phyloP scores from a whole-genome alignment of 345 rosid genomes.

The Camelina laxa region DNA sequence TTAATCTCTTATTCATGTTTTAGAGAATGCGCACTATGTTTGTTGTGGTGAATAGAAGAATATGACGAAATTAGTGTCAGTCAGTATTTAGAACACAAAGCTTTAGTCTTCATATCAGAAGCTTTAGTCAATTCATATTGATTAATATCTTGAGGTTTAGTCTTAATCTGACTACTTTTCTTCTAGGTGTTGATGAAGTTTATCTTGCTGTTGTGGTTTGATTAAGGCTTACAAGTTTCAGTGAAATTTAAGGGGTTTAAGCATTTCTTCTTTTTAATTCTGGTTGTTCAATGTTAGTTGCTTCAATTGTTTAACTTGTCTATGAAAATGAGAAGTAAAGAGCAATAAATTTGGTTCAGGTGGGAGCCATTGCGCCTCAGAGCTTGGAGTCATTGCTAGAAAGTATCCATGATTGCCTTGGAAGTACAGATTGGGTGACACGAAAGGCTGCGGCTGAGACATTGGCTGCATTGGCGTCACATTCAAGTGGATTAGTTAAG shows the following conservation, averaged over 20 bases:
- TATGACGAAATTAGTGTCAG: conserved; percentile 5
- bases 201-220: neutral
- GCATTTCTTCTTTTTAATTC: neutral
- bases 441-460: conserved; percentile 98
- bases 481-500: conserved; percentile 71
- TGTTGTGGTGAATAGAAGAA: conserved; percentile 14
- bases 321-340: conserved; percentile 29
- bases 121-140: neutral
- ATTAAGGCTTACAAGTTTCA: neutral
- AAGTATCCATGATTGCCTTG: conserved; percentile 84
- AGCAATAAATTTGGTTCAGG: conserved; percentile 56
- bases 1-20: neutral
- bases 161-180: neutral
- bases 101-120: conserved; percentile 9
- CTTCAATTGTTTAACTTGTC: conserved; percentile 1
- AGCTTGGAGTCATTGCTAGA: conserved; percentile 80
- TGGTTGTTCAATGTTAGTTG: conserved; percentile 12
- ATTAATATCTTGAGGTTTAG: neutral
- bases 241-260: neutral
- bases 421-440: conserved; percentile 95
- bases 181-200: neutral
- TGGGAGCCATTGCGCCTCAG: conserved; percentile 87
- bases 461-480: conserved; percentile 71
- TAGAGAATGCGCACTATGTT: conserved; percentile 9
- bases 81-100: neutral